These are phyloP conservation scores for Candida fluviatilis DNA, from an alignment of 805 yeast species.

Conservation along the genomic window DNA sequence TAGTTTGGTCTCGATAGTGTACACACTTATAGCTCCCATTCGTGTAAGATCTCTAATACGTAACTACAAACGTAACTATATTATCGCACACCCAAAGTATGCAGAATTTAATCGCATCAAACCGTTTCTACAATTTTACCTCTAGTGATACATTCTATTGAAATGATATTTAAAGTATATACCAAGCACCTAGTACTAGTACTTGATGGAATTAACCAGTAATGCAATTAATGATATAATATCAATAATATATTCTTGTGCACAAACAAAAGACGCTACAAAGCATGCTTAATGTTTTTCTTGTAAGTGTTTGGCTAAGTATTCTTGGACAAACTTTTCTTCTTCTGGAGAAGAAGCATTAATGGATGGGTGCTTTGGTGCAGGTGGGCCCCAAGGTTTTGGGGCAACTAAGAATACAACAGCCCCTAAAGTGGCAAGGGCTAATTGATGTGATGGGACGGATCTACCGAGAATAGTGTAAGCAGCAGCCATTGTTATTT, in stretches of 20 bases:
- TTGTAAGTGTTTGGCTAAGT: slow-evolving; percentile 55
- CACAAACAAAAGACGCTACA: not conserved
- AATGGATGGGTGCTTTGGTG: slow-evolving; percentile 62
- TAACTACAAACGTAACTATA: too few relatives aligned
- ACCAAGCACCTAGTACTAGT: not conserved
- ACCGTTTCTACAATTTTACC: not conserved
- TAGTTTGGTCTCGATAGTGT: too few relatives aligned
- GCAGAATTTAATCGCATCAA: too few relatives aligned
- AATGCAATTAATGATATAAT: not conserved
- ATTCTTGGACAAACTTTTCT: slow-evolving; percentile 70
- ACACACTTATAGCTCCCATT: too few relatives aligned
- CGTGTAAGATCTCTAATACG: too few relatives aligned
- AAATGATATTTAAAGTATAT: not conserved
- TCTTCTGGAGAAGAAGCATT: slow-evolving; percentile 82
- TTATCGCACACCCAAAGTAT: too few relatives aligned
- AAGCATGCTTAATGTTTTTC: slow-evolving; percentile 20
- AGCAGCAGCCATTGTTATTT: slow-evolving; percentile 71
- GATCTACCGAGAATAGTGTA: slow-evolving; percentile 81
- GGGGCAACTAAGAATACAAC: slow-evolving; percentile 63
- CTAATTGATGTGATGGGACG: slow-evolving; percentile 77
- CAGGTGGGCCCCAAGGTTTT: slow-evolving; percentile 67
- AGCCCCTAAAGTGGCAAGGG: slow-evolving; percentile 75
- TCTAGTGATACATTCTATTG: not conserved
- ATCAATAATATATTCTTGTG: not conserved
- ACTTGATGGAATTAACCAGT: slow-evolving; percentile 1